phyloP scores from a whole-genome alignment of 2,329 filamentous ascomycete species.

The Xylariaceae sp. region DNA sequence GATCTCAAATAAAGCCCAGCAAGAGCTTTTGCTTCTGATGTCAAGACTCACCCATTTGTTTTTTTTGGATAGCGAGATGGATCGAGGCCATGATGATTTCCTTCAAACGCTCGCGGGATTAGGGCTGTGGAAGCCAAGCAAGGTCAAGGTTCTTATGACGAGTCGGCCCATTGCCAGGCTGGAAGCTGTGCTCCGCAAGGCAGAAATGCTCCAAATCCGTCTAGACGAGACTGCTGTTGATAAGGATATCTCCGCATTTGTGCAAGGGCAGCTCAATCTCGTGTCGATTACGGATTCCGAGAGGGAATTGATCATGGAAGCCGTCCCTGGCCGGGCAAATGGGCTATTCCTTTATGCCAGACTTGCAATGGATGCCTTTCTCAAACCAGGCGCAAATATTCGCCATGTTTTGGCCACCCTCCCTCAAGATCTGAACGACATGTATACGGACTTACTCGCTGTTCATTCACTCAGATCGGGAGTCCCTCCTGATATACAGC shows the following conservation, averaged over 20 bases:
- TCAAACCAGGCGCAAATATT: constrained; percentile 24
- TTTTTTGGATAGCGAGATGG: constrained; percentile 5
- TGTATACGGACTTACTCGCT: constrained; percentile 30
- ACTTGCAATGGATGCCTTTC: constrained; percentile 37
- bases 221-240: constrained; percentile 35
- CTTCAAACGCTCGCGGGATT: constrained; percentile 4
- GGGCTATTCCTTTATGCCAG: constrained; percentile 42
- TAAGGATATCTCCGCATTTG: constrained; percentile 36
- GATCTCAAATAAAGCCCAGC: background rate
- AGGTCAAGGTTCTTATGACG: constrained; percentile 5
- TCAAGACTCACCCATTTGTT: constrained; percentile 3
- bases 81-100: constrained; percentile 6
- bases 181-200: constrained; percentile 22
- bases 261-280: constrained; percentile 18
- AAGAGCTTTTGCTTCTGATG: background rate
- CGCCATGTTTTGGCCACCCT: constrained; percentile 28
- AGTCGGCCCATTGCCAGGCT: constrained; percentile 5
- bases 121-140: constrained; percentile 7
- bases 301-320: constrained; percentile 21
- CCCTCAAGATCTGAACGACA: constrained; percentile 33
- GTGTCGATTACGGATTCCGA: constrained; percentile 8
- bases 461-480: constrained; percentile 2
- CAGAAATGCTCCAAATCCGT: constrained; percentile 29
- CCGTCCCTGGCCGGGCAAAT: constrained; percentile 34
- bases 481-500: background rate